A percentile compares a stretch with the other conserved stretches of the same genome.
Conservation (phyloP, 352 stramenopile genomes). For the Globisporangium echinulatum region DNA sequence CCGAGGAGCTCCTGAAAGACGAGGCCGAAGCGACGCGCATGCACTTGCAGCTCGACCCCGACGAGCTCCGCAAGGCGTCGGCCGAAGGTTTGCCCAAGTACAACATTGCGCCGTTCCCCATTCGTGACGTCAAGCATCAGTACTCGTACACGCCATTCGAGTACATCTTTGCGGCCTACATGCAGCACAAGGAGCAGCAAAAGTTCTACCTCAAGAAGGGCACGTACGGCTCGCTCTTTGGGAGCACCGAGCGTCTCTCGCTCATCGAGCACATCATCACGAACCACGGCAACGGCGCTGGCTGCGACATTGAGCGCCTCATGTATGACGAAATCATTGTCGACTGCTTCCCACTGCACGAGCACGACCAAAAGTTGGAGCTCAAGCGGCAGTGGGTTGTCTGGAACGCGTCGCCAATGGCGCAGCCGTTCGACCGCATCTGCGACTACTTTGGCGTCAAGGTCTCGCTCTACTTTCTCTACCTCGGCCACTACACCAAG, state of each 20-base stretch:
- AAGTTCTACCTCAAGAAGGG: constrained; percentile 63
- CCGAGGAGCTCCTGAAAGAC: constrained; percentile 62
- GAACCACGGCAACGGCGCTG: constrained; percentile 53
- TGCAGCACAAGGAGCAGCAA: constrained; percentile 57
- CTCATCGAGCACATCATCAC: constrained; percentile 86
- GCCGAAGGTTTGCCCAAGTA: constrained; percentile 64
- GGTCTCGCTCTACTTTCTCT: constrained; percentile 97
- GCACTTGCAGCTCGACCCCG: constrained; percentile 64
- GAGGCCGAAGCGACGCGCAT: constrained; percentile 69
- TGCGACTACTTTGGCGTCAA: constrained; percentile 87
- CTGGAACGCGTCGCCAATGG: constrained; percentile 64
- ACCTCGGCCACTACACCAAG: constrained; percentile 93
- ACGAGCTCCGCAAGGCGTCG: constrained; percentile 52
- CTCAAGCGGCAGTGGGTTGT: constrained; percentile 66
- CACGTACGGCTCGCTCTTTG: constrained; percentile 59
- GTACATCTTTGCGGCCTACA: constrained; percentile 83
- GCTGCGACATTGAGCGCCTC: constrained; percentile 63
- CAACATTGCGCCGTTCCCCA: constrained; percentile 73
- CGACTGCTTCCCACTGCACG: constrained; percentile 74
- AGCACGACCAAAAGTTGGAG: constrained; percentile 53
- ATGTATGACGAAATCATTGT: constrained; percentile 73
- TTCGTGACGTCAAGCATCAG: constrained; percentile 72
- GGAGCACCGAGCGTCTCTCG: constrained; percentile 64
- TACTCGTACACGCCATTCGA: constrained; percentile 77
- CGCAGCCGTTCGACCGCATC: constrained; percentile 73